Base-by-base conservation (phyloP, 192 early-diverging fungal species). In the Coemansia sp. region DNA sequence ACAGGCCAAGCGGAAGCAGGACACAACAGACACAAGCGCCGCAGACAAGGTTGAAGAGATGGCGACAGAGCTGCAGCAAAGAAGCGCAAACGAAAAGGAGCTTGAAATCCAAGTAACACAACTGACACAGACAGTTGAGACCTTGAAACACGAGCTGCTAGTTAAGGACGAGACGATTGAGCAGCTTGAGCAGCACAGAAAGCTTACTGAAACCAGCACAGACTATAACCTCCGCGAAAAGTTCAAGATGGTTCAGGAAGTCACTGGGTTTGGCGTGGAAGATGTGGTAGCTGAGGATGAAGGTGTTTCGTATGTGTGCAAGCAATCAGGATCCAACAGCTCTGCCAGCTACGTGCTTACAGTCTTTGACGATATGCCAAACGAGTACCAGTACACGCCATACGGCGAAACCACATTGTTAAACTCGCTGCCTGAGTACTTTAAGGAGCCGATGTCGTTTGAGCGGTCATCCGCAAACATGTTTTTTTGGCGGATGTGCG, bases 401-500 rank as follows among this genome's bases (percentile, higher is more conserved):
- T 62, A 50, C 18, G 72, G 67, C 26, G 64, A 65, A 39, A 54
- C 66, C 10, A 41, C 69, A 2, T 44, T 44, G 38, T 61, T 71
- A 38, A 63, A 62, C 15, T 63, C 54, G 41, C 70, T 83, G 52
- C 81, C 81, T 12, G 66, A 64, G 6, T 83, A 79, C 41, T 63
- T 83, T n/a, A 69, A 59, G 56, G 73, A 78, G 67, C 60, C 66
- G 43, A 77, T 83, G 59, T 74, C 75, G 26, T 83, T 83, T 68
- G 73, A 68, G 37, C 70, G 71, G 56, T 13, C 63, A 12, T 70
- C 70, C 9, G 72, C 69, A 7, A 66, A 42, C 70, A 78, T 83
- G 81, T 83, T 83, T 68, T 75, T 66, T 58, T 83, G 81, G 81
- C 75, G 81, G 38, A 57, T 83, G 61, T 83, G 76, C 67, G 70